Conservation (phyloP, 2,329 filamentous ascomycete genomes). For the Penicillium sp. region DNA sequence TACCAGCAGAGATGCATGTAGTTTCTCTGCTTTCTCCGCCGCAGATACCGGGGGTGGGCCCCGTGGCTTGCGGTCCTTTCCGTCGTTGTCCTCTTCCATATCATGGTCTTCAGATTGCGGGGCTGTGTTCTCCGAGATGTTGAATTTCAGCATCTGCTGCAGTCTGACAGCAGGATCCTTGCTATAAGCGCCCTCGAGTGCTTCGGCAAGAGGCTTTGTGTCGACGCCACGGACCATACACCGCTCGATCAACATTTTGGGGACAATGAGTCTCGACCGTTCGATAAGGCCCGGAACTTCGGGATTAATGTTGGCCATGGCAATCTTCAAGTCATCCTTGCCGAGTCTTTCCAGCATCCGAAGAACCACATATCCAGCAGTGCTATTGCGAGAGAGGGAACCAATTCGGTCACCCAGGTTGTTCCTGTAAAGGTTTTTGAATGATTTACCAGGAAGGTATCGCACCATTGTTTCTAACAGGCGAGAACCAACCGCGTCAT, state of each 20-base stretch:
- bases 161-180: conserved; percentile 46
- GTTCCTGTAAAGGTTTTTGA: conserved; percentile 75
- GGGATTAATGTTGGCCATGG: conserved; percentile 62
- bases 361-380: conserved; percentile 78
- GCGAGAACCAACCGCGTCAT: conserved; percentile 81
- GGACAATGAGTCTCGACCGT: conserved; percentile 65
- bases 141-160: conserved; percentile 52
- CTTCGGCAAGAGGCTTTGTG: conserved; percentile 47
- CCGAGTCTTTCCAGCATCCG: conserved; percentile 72
- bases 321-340: conserved; percentile 72
- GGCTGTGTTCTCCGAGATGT: conserved; percentile 6
- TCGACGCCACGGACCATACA: conserved; percentile 60
- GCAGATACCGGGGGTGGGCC: conserved; percentile 28
- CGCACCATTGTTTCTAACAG: conserved; percentile 78
- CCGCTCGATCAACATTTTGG: conserved; percentile 74
- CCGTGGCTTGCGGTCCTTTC: conserved; percentile 16
- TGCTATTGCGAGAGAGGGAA: conserved; percentile 76
- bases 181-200: conserved; percentile 52
- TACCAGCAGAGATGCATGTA: conserved; percentile 75
- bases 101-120: conserved; percentile 30
- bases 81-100: conserved; percentile 43
- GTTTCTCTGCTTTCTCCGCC: conserved; percentile 50
- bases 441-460: conserved; percentile 73
- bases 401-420: conserved; percentile 72
- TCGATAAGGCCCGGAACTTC: conserved; percentile 65